Conservation (phyloP, 768 basidiomycete species). For the Cystobasidium tubakii region DNA sequence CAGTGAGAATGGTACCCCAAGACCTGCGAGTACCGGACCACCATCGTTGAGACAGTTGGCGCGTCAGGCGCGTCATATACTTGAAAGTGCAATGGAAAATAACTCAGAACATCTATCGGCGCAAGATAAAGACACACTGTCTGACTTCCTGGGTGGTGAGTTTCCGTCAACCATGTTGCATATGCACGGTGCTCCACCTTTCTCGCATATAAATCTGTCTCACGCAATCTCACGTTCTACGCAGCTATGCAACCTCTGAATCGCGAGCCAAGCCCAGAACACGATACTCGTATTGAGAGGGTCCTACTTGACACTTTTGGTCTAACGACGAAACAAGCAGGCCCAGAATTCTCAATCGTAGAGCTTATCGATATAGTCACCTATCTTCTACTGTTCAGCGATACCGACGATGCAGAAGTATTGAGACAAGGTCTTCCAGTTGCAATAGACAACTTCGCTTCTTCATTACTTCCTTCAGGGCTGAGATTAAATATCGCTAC, state of each 20-base stretch:
- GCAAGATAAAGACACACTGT: neutral
- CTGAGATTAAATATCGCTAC: neutral
- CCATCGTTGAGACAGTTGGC: neutral
- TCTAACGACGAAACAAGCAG: neutral
- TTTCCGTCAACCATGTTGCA: neutral
- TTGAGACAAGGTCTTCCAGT: slow-evolving; percentile 1
- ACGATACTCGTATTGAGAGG: neutral
- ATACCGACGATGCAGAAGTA: neutral
- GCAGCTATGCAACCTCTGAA: neutral
- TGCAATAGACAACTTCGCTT: neutral
- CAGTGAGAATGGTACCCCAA: neutral
- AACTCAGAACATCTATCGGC: neutral
- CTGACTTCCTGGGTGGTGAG: neutral
- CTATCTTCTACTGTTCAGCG: neutral
- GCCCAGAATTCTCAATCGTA: neutral
- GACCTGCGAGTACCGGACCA: neutral
- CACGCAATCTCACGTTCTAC: too few relatives aligned
- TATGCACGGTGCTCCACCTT: too few relatives aligned
- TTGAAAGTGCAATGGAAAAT: neutral
- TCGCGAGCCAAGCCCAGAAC: neutral
- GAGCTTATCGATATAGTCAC: neutral
- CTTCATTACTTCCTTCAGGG: neutral
- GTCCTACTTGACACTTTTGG: neutral
- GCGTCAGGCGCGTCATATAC: neutral
- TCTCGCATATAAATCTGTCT: too few relatives aligned